Percentiles rank a stretch among this genome's conserved stretches.
Conservation (phyloP, 2,329 filamentous ascomycete genomes). For the Nothophaeocryptopus gaeumannii region DNA sequence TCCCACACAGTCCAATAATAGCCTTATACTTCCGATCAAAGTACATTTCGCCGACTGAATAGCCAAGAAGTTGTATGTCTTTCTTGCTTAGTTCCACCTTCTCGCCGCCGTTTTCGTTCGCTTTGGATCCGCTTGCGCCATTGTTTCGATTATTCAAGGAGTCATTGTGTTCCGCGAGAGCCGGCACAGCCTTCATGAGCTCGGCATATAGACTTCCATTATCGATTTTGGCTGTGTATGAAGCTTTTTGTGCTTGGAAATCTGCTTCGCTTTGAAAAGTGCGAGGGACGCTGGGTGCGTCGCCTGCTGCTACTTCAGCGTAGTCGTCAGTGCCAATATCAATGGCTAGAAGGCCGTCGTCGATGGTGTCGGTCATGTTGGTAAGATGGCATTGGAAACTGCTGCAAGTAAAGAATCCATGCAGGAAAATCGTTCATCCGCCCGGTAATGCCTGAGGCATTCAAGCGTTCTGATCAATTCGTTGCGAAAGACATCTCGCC, state of each 20-base stretch:
- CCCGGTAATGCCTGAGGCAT: too few relatives aligned
- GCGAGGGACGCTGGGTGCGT: constrained; percentile 27
- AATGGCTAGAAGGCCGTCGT: constrained; percentile 30
- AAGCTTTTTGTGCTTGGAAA: constrained; percentile 31
- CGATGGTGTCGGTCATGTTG: constrained; percentile 11
- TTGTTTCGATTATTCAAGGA: too few relatives aligned
- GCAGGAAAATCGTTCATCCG: too few relatives aligned
- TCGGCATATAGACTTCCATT: constrained; percentile 27
- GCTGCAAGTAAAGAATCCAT: too few relatives aligned
- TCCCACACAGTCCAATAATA: constrained; percentile 26
- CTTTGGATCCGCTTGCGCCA: not conserved
- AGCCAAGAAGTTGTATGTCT: constrained; percentile 40
- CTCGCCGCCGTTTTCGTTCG: not conserved
- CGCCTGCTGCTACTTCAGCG: constrained; percentile 30
- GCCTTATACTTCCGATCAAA: constrained; percentile 57
- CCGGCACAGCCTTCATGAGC: constrained; percentile 21
- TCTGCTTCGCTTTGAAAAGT: constrained; percentile 35
- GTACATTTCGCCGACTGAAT: constrained; percentile 59
- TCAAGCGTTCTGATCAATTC: too few relatives aligned
- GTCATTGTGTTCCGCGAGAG: constrained; percentile 7
- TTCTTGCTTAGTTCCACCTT: constrained; percentile 29
- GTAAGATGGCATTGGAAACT: too few relatives aligned
- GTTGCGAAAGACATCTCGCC: too few relatives aligned
- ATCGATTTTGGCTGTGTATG: constrained; percentile 33
- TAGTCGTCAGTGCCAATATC: constrained; percentile 35